Evolutionary conservation across 148 eudicot species (phyloP).

Genomic region (Agrostemma githago): DNA sequence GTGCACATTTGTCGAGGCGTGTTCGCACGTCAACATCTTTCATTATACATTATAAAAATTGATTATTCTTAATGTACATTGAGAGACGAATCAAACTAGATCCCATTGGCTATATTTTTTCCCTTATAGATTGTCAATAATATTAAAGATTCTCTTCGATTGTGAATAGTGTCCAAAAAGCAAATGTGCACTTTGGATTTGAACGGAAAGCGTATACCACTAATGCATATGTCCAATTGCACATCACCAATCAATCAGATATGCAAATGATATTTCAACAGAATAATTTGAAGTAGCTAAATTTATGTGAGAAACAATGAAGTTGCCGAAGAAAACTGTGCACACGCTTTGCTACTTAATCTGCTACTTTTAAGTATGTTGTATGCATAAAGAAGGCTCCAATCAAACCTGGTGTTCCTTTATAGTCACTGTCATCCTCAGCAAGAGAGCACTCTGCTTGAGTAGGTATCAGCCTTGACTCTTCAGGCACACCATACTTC

Average conservation of each 20-base stretch:
- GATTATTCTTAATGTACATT: too few relatives aligned
- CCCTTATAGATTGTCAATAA: too few relatives aligned
- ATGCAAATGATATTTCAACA: neutral
- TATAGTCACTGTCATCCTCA: constrained; percentile 25
- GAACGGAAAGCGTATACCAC: neutral
- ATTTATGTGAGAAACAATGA: neutral
- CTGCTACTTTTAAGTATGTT: neutral
- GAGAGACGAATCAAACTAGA: too few relatives aligned
- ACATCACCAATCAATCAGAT: neutral
- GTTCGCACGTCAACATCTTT: too few relatives aligned
- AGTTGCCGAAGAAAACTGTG: neutral
- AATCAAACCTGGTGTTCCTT: constrained; percentile 35
- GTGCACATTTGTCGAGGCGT: too few relatives aligned
- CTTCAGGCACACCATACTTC: constrained; percentile 27
- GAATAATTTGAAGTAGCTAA: neutral
- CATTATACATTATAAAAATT: too few relatives aligned
- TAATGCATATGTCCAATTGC: neutral
- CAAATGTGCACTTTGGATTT: too few relatives aligned
- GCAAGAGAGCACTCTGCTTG: constrained; percentile 3
- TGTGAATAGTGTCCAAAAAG: too few relatives aligned
- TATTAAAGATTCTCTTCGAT: too few relatives aligned
- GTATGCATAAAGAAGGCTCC: neutral
- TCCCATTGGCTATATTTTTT: too few relatives aligned
- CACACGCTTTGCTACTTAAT: neutral
- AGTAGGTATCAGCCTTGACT: constrained; percentile 11